These are phyloP conservation scores for Lactifluus rugatus DNA, from an alignment of 768 basidiomycete species.

Conservation along the genomic window DNA sequence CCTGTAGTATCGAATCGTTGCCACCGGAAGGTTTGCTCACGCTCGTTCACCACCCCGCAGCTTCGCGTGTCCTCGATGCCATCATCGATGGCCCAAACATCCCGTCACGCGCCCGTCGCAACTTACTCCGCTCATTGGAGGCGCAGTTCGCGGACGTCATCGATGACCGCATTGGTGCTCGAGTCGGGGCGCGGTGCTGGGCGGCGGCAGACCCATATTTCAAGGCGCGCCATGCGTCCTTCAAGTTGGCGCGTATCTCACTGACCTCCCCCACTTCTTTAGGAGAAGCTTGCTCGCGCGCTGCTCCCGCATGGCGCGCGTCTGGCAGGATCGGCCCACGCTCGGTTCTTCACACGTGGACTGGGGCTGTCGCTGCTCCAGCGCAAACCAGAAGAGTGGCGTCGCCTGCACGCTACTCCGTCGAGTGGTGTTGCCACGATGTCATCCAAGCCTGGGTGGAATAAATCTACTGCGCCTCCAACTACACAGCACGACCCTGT, in stretches of 20 bases:
- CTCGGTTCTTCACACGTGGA: slow-evolving; percentile 76
- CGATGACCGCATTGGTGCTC: slow-evolving; percentile 84
- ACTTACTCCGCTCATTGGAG: slow-evolving; percentile 64
- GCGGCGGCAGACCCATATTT: slow-evolving; percentile 84
- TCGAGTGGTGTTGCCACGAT: neutral
- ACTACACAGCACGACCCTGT: neutral
- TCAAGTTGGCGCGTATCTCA: too few relatives aligned
- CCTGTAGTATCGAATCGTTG: slow-evolving; percentile 47
- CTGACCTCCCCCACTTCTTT: neutral
- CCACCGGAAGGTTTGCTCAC: slow-evolving; percentile 47
- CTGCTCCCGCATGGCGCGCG: slow-evolving; percentile 60
- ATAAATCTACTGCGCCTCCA: neutral
- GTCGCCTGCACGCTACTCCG: slow-evolving; percentile 46
- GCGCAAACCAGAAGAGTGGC: slow-evolving; percentile 80
- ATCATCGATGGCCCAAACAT: slow-evolving; percentile 62
- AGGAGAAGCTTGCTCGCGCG: slow-evolving; percentile 90
- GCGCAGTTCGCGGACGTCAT: slow-evolving; percentile 73
- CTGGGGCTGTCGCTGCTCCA: slow-evolving; percentile 70
- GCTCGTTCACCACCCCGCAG: slow-evolving; percentile 56
- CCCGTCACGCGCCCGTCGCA: slow-evolving; percentile 52
- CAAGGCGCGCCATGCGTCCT: slow-evolving; percentile 43
- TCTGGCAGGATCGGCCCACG: slow-evolving; percentile 72
- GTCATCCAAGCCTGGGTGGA: neutral
- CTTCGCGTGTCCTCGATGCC: slow-evolving; percentile 71
- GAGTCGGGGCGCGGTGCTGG: slow-evolving; percentile 90